These are phyloP conservation scores for Nephelium lappaceum DNA, from an alignment of 345 rosid genomes.

Conservation along the genomic window DNA sequence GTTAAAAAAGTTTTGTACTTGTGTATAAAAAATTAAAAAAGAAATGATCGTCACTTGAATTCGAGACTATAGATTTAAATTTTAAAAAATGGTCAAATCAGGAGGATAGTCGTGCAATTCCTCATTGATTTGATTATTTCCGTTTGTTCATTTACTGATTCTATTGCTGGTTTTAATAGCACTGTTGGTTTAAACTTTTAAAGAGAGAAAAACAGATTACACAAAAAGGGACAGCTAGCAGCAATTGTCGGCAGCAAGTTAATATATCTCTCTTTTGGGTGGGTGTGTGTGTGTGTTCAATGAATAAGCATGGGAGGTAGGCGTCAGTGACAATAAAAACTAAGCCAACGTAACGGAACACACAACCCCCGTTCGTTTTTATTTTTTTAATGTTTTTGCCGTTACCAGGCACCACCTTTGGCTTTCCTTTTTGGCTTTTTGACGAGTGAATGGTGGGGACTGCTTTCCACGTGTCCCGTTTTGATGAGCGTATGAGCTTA, in stretches of 20 bases:
- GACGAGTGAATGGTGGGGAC: too few relatives aligned
- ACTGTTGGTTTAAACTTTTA: too few relatives aligned
- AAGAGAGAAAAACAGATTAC: not conserved
- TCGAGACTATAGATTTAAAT: too few relatives aligned
- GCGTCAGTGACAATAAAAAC: slow-evolving; percentile 15
- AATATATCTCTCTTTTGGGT: not conserved
- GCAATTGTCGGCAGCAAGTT: slow-evolving; percentile 22
- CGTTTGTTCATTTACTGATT: too few relatives aligned
- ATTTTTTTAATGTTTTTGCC: not conserved
- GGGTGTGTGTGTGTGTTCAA: not conserved
- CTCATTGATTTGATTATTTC: too few relatives aligned
- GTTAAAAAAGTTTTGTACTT: too few relatives aligned
- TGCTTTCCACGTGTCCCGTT: not conserved
- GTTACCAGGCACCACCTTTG: not conserved
- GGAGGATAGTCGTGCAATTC: too few relatives aligned
- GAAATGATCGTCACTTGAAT: too few relatives aligned
- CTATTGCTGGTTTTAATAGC: too few relatives aligned
- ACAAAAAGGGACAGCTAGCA: slow-evolving; percentile 19
- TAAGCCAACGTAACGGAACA: slow-evolving; percentile 18
- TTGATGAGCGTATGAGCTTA: not conserved
- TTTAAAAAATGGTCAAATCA: too few relatives aligned
- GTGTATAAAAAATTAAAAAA: too few relatives aligned
- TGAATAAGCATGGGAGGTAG: not conserved
- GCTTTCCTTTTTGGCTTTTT: too few relatives aligned
- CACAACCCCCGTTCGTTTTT: not conserved